Conservation (phyloP, 106 monocot genomes). For the Dendrobium catenatum region DNA sequence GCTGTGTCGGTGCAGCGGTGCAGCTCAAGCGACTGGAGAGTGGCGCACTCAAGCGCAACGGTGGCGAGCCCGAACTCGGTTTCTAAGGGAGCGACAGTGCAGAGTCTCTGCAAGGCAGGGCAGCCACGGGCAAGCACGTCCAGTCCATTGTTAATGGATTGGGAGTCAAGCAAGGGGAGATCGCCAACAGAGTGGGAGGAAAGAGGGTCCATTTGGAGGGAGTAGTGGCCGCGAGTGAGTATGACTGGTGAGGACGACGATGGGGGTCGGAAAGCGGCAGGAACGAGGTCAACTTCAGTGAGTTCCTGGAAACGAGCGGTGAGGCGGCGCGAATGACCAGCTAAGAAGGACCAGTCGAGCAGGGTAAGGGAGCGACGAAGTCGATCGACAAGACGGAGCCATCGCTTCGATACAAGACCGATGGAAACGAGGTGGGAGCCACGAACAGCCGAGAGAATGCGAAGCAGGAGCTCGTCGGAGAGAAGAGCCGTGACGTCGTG, state of each 20-base stretch:
- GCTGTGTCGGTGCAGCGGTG: constrained; percentile 68
- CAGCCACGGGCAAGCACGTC: constrained; percentile 36
- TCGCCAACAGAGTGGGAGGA: constrained; percentile 15
- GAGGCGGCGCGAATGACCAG: constrained; percentile 31
- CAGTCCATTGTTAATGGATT: constrained; percentile 40
- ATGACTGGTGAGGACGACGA: constrained; percentile 23
- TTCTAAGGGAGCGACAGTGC: constrained; percentile 29
- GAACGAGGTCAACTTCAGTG: constrained; percentile 61
- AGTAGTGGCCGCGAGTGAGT: constrained; percentile 45
- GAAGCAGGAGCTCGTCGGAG: constrained; percentile 82
- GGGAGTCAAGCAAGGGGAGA: constrained; percentile 26
- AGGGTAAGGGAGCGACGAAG: constrained; percentile 62
- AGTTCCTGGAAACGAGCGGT: constrained; percentile 60
- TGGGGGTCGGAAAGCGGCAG: constrained; percentile 44
- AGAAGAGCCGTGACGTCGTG: constrained; percentile 42
- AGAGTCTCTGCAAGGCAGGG: constrained; percentile 48
- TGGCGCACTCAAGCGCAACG: constrained; percentile 44
- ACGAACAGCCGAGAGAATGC: constrained; percentile 47
- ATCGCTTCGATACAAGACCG: constrained; percentile 77
- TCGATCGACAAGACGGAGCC: constrained; percentile 69
- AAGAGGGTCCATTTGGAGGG: constrained; percentile 35
- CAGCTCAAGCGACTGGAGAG: constrained; percentile 72
- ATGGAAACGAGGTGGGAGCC: constrained; percentile 8
- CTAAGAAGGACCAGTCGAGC: constrained; percentile 53
- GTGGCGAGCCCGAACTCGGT: constrained; percentile 39